phyloP scores from a whole-genome alignment of 176 grass and related monocot species.

The Thinopyrum elongatum region DNA sequence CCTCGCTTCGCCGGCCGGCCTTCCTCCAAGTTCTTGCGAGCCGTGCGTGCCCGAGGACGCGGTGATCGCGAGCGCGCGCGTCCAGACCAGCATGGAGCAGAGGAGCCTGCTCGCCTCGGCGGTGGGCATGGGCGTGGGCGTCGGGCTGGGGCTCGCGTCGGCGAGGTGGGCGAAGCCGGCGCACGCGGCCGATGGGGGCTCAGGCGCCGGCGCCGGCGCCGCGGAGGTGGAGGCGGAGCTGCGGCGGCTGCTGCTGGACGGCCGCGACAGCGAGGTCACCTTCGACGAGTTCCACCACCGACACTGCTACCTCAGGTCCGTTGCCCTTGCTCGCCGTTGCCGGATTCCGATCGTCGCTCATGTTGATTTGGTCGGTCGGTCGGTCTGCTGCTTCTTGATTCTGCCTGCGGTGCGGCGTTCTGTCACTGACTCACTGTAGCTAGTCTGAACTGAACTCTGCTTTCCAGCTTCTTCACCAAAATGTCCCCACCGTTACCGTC shows the following conservation, averaged over 20 bases:
- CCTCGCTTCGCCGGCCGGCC: too few relatives aligned
- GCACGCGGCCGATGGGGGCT: neutral
- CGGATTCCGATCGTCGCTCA: neutral
- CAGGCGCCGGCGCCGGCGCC: neutral
- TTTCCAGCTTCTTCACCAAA: neutral
- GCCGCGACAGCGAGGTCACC: constrained; percentile 58
- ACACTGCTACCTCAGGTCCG: constrained; percentile 82
- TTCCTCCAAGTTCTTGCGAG: neutral
- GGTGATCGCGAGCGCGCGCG: neutral
- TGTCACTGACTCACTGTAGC: neutral
- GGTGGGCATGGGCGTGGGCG: constrained; percentile 73
- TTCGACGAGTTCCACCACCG: constrained; percentile 80
- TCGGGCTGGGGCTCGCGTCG: constrained; percentile 78
- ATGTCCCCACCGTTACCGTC: neutral
- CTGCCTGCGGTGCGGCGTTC: neutral
- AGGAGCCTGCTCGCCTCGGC: constrained; percentile 81
- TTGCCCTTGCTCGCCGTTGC: neutral
- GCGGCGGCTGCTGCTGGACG: constrained; percentile 63
- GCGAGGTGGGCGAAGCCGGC: constrained; percentile 37
- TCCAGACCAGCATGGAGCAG: constrained; percentile 56
- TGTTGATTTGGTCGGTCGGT: neutral
- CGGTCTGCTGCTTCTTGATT: neutral
- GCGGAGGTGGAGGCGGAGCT: constrained; percentile 77
- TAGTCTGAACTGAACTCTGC: neutral
- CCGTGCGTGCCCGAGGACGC: too few relatives aligned